Evolutionary conservation across 805 yeast species (phyloP).

Genomic region (Saccharomycopsis javanensis): DNA sequence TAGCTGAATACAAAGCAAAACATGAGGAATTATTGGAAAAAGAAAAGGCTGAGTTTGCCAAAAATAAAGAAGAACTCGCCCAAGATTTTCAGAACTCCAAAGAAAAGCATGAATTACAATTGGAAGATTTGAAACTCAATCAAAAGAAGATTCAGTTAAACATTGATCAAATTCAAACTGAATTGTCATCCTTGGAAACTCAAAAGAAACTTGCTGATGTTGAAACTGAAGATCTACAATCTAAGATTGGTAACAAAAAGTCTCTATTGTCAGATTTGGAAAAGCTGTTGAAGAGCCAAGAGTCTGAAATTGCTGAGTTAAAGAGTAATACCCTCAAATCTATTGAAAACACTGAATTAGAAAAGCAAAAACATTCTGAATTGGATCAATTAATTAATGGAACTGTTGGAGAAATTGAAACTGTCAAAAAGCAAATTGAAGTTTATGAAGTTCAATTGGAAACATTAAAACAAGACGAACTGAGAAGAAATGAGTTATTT

Average conservation of each 20-base stretch:
- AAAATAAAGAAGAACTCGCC: constrained; percentile 10
- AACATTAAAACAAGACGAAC: constrained; percentile 11
- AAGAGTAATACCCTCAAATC: background rate
- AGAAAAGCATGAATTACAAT: constrained; percentile 8
- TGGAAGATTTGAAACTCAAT: constrained; percentile 11
- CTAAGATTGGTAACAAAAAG: background rate
- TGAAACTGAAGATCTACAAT: constrained; percentile 15
- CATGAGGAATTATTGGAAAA: constrained; percentile 11
- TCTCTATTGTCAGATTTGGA: background rate
- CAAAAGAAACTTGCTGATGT: constrained; percentile 9
- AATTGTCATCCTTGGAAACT: constrained; percentile 10
- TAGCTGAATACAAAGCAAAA: constrained; percentile 5
- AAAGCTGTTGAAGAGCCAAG: background rate
- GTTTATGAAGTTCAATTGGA: constrained; percentile 11
- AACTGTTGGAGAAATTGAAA: constrained; percentile 8
- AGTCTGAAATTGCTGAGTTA: constrained; percentile 3
- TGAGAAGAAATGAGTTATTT: constrained; percentile 1
- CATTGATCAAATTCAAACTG: constrained; percentile 14
- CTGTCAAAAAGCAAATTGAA: constrained; percentile 4
- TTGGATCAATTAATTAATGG: constrained; percentile 6
- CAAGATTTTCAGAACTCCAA: constrained; percentile 12
- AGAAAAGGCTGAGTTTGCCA: constrained; percentile 8
- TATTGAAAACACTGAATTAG: constrained; percentile 5
- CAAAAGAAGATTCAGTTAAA: constrained; percentile 15
- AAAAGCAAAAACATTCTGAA: constrained; percentile 13